Conservation (phyloP, 2,329 filamentous ascomycete genomes). For the Phyllosticta ampelicida region DNA sequence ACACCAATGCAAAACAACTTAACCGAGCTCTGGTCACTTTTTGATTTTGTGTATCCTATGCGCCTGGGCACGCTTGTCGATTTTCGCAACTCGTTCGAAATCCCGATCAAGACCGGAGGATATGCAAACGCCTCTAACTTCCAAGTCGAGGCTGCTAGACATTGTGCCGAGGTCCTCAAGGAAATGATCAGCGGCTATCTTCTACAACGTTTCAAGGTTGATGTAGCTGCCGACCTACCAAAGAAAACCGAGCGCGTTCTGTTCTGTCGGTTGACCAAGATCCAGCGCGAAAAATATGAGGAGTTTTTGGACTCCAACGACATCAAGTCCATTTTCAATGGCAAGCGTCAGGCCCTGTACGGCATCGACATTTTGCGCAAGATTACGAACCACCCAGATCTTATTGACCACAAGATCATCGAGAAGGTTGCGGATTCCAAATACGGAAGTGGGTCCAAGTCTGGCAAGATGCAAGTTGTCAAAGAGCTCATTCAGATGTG, state of each 20-base stretch:
- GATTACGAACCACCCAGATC: constrained; percentile 94
- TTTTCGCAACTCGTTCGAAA: constrained; percentile 85
- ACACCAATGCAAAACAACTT: constrained; percentile 98
- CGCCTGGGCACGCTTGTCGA: constrained; percentile 81
- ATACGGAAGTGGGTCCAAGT: constrained; percentile 69
- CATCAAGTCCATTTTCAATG: constrained; percentile 69
- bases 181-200: constrained; percentile 90
- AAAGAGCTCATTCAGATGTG: constrained; percentile 79
- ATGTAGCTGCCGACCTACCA: constrained; percentile 86
- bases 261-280: constrained; percentile 80
- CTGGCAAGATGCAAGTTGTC: constrained; percentile 92
- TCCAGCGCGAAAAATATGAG: constrained; percentile 72
- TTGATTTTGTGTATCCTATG: constrained; percentile 97
- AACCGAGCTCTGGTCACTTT: constrained; percentile 89
- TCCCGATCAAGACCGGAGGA: constrained; percentile 84
- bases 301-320: constrained; percentile 72
- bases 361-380: constrained; percentile 90
- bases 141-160: constrained; percentile 87
- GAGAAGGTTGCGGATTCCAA: constrained; percentile 21
- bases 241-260: constrained; percentile 95
- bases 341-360: constrained; percentile 68
- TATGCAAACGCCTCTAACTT: constrained; percentile 93
- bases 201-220: constrained; percentile 81
- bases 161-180: constrained; percentile 87
- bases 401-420: constrained; percentile 50